phyloP scores from a whole-genome alignment of 495 filamentous ascomycete species.

The Aspergillus wentii region DNA sequence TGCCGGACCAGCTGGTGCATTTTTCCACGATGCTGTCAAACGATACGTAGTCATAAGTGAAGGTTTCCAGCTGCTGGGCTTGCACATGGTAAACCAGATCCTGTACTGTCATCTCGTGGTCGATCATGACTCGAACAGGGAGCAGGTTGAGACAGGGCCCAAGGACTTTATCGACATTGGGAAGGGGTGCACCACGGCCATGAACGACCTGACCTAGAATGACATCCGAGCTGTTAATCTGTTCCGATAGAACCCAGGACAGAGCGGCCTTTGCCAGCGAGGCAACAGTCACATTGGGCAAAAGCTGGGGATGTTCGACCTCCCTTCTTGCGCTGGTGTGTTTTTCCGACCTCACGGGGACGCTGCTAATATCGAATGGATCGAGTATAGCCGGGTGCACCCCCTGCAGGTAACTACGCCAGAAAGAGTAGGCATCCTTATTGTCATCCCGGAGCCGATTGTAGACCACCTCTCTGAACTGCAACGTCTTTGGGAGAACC shows the following conservation, averaged over 20 bases:
- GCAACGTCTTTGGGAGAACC: conserved; percentile 19
- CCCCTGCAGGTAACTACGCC: conserved; percentile 24
- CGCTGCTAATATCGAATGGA: too few relatives aligned
- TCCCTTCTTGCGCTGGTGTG: conserved; percentile 14
- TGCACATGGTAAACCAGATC: conserved; percentile 43
- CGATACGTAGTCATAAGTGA: conserved; percentile 41
- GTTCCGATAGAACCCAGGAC: conserved; percentile 36
- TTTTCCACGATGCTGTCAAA: conserved; percentile 43
- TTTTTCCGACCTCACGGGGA: too few relatives aligned
- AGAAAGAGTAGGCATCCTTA: conserved; percentile 24
- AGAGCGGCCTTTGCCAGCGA: conserved; percentile 38
- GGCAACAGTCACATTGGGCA: conserved; percentile 18
- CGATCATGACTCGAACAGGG: conserved; percentile 39
- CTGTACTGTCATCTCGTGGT: conserved; percentile 24
- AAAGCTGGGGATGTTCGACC: conserved; percentile 18
- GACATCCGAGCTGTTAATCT: conserved; percentile 36
- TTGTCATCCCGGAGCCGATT: conserved; percentile 7
- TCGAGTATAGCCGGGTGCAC: conserved; percentile 8
- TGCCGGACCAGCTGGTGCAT: conserved; percentile 48
- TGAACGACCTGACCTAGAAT: conserved; percentile 39
- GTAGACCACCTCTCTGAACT: conserved; percentile 49
- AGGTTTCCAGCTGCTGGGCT: conserved; percentile 40
- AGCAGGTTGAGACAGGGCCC: conserved; percentile 45
- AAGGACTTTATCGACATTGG: conserved; percentile 28
- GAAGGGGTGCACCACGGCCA: conserved; percentile 26